Percentiles rank a stretch among this genome's conserved stretches.
These are phyloP conservation scores for Escallonia herrerae DNA, from an alignment of 129 eudicot genomes.

Conservation along the genomic window DNA sequence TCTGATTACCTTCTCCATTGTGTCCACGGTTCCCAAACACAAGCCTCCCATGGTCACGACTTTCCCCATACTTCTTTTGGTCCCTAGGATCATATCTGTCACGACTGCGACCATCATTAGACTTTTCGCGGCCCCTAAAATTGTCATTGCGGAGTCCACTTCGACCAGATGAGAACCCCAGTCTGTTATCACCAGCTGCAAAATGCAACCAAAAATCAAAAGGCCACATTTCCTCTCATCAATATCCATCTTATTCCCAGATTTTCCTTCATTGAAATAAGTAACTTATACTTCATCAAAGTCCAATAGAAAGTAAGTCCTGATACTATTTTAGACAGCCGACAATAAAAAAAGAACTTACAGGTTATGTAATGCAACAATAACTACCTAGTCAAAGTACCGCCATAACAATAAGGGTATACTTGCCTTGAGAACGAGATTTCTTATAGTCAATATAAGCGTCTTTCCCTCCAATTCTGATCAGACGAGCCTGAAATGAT, in stretches of 20 bases:
- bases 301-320: too few species aligned
- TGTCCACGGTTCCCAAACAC: constrained; percentile 1
- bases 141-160: constrained; percentile 13
- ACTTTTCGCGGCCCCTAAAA: constrained; percentile 11
- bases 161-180: constrained; percentile 13
- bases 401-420: too few species aligned
- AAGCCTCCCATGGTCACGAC: background rate
- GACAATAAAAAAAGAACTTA: too few species aligned
- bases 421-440: constrained; percentile 16
- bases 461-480: constrained; percentile 18
- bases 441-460: constrained; percentile 26
- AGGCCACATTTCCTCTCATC: background rate
- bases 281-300: too few species aligned
- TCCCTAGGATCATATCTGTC: constrained; percentile 14
- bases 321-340: background rate
- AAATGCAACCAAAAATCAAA: background rate
- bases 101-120: constrained; percentile 9
- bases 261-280: background rate
- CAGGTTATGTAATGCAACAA: background rate
- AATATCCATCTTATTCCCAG: background rate
- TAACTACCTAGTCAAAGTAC: too few species aligned
- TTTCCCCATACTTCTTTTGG: constrained; percentile 16
- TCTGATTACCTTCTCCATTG: background rate
- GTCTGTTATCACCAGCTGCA: constrained; percentile 17
- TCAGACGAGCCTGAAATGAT: constrained; percentile 15